phyloP scores from a whole-genome alignment of 1,284 basidiomycete genomes.

The Ceratorhiza oryzae-sativae region DNA sequence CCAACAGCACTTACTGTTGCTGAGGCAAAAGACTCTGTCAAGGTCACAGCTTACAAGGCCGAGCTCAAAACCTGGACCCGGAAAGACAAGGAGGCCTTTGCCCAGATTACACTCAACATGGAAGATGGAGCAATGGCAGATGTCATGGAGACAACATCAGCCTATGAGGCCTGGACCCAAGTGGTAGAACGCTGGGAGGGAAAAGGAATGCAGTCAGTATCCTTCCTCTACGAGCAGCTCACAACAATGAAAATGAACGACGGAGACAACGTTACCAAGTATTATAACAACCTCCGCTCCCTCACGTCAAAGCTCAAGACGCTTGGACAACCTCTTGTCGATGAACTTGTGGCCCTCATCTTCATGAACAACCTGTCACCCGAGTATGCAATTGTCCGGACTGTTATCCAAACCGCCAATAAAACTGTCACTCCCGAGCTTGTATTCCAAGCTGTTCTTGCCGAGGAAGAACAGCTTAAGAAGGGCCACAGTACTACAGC shows the following conservation, averaged over 20 bases:
- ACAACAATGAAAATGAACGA: not conserved
- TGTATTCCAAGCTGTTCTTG: not conserved
- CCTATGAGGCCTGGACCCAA: not conserved
- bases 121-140: conserved; percentile 17
- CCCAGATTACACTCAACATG: not conserved
- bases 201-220: conserved; percentile 16
- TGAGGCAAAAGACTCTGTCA: not conserved
- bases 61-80: conserved; percentile 46
- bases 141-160: conserved; percentile 1
- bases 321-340: not conserved
- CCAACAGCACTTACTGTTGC: not conserved
- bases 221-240: conserved; percentile 15
- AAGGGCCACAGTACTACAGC: not conserved
- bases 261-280: not conserved
- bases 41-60: conserved; percentile 43
- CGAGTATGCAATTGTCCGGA: not conserved
- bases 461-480: not conserved
- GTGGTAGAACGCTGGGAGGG: conserved; percentile 16
- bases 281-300: not conserved
- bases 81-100: conserved; percentile 41
- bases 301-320: conserved; percentile 7
- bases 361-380: not conserved
- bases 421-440: not conserved
- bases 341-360: not conserved
- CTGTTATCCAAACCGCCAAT: conserved; percentile 4